Base-by-base conservation (phyloP, 805 yeast genomes). In the Schwanniomyces occidentalis region DNA sequence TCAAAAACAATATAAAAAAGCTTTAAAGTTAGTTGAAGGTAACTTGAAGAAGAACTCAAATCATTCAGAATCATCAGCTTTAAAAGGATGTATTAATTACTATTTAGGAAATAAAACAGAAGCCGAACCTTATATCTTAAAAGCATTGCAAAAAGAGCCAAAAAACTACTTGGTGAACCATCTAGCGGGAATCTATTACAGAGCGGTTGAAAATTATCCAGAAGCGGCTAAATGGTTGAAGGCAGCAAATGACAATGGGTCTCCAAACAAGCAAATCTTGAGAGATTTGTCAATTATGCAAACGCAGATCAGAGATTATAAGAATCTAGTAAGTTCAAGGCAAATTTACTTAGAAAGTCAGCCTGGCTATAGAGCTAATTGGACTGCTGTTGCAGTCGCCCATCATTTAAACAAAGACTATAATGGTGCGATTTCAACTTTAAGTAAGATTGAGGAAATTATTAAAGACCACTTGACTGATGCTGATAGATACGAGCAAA, bases 341-440 rank as follows among this genome's bases (percentile, higher is more conserved):
- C 78, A 76, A 40, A 69, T 71, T 24, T 80, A 79, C 49, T 71
- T 93, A 58, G 85, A 83, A 49, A 73, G 75, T 16, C 82, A 76
- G 48, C 80, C 93, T 8, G 95, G 95, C 0, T 85, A 78, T 55
- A 75, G 96, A 45, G 89, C 91, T 42, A 85, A 87, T 54, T 90
- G 96, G 96, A 85, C 95, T 1, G 82, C 83, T 0, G 71, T 85
- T 33, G 96, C 95, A 1, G 72, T 88, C 27, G 95, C 97, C 1
- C 87, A 84, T 54, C 86, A 85, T 57, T 68, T 90, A 54, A 77
- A 76, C 55, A 74, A 76, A 16, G 86, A 89, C 51, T 75, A 71
- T 51, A 68, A 65, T 23, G 77, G 76, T 16, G 91, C 96, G 5
- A 81, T 82, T 37, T 75, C 75, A 37, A 85, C 91, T 2, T 71